These are phyloP conservation scores for Coemansia sp. DNA, from an alignment of 192 early-diverging fungal genomes.

Conservation along the genomic window DNA sequence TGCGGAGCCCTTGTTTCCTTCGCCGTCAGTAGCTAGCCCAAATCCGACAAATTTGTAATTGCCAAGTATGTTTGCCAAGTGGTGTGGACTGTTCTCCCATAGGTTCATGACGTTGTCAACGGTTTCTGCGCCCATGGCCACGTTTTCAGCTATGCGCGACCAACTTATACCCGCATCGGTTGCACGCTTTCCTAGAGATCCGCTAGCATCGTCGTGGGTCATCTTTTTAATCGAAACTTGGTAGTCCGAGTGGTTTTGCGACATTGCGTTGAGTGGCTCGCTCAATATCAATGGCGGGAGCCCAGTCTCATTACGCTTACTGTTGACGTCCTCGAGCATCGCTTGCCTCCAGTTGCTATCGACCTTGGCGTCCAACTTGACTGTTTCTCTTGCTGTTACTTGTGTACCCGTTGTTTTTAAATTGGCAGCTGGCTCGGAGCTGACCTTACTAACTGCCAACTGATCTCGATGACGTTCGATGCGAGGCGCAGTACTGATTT, in stretches of 20 bases:
- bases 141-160: slow-evolving; percentile 21
- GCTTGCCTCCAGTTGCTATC: slow-evolving; percentile 8
- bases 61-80: slow-evolving; percentile 34
- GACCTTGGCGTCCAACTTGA: not conserved
- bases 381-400: not conserved
- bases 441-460: not conserved
- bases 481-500: not conserved
- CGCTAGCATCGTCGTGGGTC: slow-evolving; percentile 30
- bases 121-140: slow-evolving; percentile 13
- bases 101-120: slow-evolving; percentile 16
- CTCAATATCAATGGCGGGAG: not conserved
- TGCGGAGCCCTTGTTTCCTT: not conserved
- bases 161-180: slow-evolving; percentile 13
- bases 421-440: not conserved
- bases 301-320: not conserved
- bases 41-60: slow-evolving; percentile 21
- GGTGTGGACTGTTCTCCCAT: slow-evolving; percentile 25
- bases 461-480: not conserved
- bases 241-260: slow-evolving; percentile 25
- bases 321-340: slow-evolving; percentile 19
- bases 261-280: not conserved
- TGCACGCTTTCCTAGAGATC: slow-evolving; percentile 2
- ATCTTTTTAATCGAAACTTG: slow-evolving; percentile 11
- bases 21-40: not conserved
- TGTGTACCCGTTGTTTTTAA: not conserved